These are phyloP conservation scores for Magnolia kwangsiensis DNA, from an alignment of 164 flowering plant genomes.

Conservation along the genomic window DNA sequence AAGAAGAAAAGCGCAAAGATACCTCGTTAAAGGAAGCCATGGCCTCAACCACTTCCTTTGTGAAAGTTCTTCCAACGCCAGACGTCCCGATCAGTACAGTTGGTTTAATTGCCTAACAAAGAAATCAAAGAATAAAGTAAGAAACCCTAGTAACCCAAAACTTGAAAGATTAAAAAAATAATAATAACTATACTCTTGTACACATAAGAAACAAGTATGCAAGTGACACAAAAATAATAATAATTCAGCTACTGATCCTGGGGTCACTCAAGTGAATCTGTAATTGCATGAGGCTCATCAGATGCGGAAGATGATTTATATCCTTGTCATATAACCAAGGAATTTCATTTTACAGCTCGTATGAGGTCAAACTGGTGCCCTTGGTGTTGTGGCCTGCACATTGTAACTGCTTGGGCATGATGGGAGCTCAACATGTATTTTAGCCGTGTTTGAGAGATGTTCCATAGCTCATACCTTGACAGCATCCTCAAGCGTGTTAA, in stretches of 20 bases:
- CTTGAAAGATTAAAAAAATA: not conserved
- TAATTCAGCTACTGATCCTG: not conserved
- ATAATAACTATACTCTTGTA: not conserved
- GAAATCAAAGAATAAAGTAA: not conserved
- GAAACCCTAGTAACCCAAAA: not conserved
- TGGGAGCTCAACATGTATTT: not conserved
- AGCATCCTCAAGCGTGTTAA: constrained; percentile 65
- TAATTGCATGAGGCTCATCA: not conserved
- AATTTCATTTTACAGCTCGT: too few relatives aligned
- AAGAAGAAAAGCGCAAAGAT: not conserved
- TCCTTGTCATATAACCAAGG: too few relatives aligned
- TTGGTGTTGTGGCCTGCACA: not conserved
- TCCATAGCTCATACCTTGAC: constrained; percentile 47
- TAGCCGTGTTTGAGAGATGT: not conserved
- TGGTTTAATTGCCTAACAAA: constrained; percentile 70
- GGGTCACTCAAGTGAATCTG: not conserved
- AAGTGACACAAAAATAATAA: not conserved
- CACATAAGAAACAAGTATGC: not conserved
- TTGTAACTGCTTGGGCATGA: not conserved
- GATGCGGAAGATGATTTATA: too few relatives aligned
- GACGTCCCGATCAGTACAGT: constrained; percentile 85
- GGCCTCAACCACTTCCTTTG: constrained; percentile 85
- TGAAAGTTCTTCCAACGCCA: constrained; percentile 76
- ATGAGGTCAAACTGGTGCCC: too few relatives aligned
- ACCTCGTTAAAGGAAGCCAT: constrained; percentile 82